Percentiles rank a stretch among this genome's conserved stretches.
These are phyloP conservation scores for Neurospora hispaniola DNA, from an alignment of 495 filamentous ascomycete species.

Conservation along the genomic window DNA sequence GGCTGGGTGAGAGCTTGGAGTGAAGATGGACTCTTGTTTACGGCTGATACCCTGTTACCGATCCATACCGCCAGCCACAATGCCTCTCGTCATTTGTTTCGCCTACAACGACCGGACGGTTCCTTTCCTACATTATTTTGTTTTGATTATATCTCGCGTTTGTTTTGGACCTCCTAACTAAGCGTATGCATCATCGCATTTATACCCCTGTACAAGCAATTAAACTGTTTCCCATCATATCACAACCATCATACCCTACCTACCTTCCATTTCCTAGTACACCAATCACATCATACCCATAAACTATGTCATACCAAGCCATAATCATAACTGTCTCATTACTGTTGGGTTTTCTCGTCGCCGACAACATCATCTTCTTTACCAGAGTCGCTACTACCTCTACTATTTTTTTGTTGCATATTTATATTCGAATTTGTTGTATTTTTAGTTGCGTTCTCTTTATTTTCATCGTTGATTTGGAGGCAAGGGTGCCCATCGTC, in stretches of 20 bases:
- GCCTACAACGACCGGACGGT: not conserved
- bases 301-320: not conserved
- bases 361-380: not conserved
- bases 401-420: not conserved
- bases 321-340: not conserved
- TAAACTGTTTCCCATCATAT: not conserved
- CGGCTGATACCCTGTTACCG: not conserved
- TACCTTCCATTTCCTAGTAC: not conserved
- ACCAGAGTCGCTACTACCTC: not conserved
- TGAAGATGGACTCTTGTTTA: constrained; percentile 7
- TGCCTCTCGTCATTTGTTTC: not conserved
- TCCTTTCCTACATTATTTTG: not conserved
- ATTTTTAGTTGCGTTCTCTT: not conserved
- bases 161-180: not conserved
- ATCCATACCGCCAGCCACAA: not conserved
- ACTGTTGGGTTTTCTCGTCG: not conserved
- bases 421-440: not conserved
- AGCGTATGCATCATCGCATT: not conserved
- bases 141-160: not conserved
- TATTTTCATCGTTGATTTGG: not conserved
- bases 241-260: not conserved
- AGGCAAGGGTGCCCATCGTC: not conserved
- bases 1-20: constrained; percentile 30
- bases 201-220: not conserved
- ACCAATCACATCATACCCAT: not conserved